Evolutionary conservation across 163 green algal genomes (phyloP).

Genomic region (Prototheca wickerhamii): DNA sequence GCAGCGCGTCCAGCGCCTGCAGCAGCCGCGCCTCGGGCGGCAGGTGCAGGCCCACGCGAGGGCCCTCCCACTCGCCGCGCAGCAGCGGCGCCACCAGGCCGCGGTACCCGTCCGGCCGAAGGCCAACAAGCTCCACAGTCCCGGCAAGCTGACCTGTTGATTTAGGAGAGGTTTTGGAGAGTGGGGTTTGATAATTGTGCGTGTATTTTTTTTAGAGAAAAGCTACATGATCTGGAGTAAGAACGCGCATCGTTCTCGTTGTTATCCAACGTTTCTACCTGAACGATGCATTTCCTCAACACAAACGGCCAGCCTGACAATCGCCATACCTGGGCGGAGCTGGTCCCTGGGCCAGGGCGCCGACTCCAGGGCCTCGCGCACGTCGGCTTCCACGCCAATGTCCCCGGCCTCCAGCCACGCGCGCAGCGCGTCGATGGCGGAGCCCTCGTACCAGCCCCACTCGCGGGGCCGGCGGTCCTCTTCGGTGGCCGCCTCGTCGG

Average conservation of each 20-base stretch:
- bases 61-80: constrained; percentile 45
- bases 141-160: constrained; percentile 3
- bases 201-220: too few relatives aligned
- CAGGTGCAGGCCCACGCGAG: constrained; percentile 6
- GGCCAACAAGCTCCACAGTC: constrained; percentile 28
- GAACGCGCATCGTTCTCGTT: not conserved
- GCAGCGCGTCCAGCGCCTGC: constrained; percentile 37
- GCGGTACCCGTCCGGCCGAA: constrained; percentile 52
- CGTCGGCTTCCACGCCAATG: constrained; percentile 37
- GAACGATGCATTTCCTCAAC: not conserved
- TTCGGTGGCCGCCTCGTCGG: not conserved
- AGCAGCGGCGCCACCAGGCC: constrained; percentile 50
- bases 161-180: too few relatives aligned
- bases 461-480: constrained; percentile 14
- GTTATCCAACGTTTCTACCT: too few relatives aligned
- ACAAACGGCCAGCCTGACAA: not conserved
- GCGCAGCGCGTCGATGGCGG: constrained; percentile 34
- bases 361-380: constrained; percentile 44
- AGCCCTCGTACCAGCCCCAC: constrained; percentile 67
- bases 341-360: constrained; percentile 33
- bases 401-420: constrained; percentile 48
- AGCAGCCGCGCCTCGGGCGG: constrained; percentile 35
- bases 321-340: not conserved
- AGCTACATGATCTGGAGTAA: not conserved
- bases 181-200: too few relatives aligned